These are phyloP conservation scores for Aspergillus thermomutatus DNA, from an alignment of 2,329 filamentous ascomycete genomes.

Conservation along the genomic window DNA sequence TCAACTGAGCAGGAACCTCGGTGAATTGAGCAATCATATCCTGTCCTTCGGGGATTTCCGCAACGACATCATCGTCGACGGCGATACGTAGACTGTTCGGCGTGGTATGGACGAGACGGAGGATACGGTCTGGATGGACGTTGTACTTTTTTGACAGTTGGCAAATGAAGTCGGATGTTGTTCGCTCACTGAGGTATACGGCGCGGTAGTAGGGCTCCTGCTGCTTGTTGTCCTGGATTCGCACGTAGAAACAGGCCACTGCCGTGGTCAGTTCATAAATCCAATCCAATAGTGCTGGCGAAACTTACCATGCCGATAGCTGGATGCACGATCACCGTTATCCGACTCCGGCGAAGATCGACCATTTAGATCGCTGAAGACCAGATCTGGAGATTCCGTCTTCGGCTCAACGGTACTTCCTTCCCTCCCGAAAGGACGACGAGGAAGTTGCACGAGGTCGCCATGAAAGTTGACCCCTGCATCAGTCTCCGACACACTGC, in stretches of 20 bases:
- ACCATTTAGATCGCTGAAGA: neutral
- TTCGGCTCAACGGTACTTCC: neutral
- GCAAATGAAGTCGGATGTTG: constrained; percentile 65
- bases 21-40: constrained; percentile 61
- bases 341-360: neutral
- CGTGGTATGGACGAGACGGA: constrained; percentile 66
- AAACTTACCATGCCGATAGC: neutral
- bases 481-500: neutral
- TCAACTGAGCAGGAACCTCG: neutral
- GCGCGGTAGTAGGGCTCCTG: constrained; percentile 67
- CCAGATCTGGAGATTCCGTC: neutral
- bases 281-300: neutral
- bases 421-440: neutral
- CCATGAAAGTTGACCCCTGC: neutral
- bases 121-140: constrained; percentile 65
- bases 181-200: constrained; percentile 74
- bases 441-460: neutral
- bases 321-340: neutral
- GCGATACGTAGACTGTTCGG: constrained; percentile 72
- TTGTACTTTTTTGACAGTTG: constrained; percentile 73
- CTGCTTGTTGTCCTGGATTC: constrained; percentile 46
- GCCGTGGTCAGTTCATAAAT: neutral
- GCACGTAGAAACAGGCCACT: constrained; percentile 81
- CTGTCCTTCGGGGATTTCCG: constrained; percentile 76
- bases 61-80: constrained; percentile 81